Evolutionary conservation across 495 filamentous ascomycete species (phyloP).

Genomic region (Aspergillus haitiensis): DNA sequence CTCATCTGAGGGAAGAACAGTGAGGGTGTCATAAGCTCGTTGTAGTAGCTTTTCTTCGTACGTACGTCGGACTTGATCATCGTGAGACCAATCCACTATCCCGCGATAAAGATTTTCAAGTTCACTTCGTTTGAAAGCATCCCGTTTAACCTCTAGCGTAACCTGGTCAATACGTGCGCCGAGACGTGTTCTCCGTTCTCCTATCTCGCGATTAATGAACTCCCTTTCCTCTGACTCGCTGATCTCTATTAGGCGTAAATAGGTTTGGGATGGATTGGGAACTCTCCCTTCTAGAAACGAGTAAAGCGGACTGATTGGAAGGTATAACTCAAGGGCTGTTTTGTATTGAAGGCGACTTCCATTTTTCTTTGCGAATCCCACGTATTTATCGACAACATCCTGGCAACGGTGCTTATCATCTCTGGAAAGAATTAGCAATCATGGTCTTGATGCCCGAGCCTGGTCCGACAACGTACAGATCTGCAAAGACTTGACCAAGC

Average conservation of each 20-base stretch:
- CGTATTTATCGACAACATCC: slow-evolving; percentile 77
- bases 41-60: slow-evolving; percentile 91
- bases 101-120: slow-evolving; percentile 74
- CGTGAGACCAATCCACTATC: slow-evolving; percentile 84
- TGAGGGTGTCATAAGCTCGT: slow-evolving; percentile 72
- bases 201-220: slow-evolving; percentile 87
- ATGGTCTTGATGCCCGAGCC: slow-evolving; percentile 2
- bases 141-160: slow-evolving; percentile 80
- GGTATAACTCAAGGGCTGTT: slow-evolving; percentile 67
- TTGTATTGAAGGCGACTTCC: slow-evolving; percentile 73
- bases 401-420: slow-evolving; percentile 72
- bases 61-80: slow-evolving; percentile 77
- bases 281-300: slow-evolving; percentile 81
- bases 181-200: slow-evolving; percentile 80
- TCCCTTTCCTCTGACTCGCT: slow-evolving; percentile 85
- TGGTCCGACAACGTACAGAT: slow-evolving; percentile 51
- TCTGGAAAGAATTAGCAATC: slow-evolving; percentile 30
- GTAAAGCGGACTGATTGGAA: slow-evolving; percentile 78
- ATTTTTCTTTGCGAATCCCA: slow-evolving; percentile 64
- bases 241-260: slow-evolving; percentile 80
- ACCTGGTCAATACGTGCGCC: slow-evolving; percentile 82
- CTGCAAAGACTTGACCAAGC: slow-evolving; percentile 72
- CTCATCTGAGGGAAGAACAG: slow-evolving; percentile 60
- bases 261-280: slow-evolving; percentile 76
- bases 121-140: slow-evolving; percentile 69